Conservation (phyloP, 1,284 basidiomycete species). For the Ceratobasidium papillatum region DNA sequence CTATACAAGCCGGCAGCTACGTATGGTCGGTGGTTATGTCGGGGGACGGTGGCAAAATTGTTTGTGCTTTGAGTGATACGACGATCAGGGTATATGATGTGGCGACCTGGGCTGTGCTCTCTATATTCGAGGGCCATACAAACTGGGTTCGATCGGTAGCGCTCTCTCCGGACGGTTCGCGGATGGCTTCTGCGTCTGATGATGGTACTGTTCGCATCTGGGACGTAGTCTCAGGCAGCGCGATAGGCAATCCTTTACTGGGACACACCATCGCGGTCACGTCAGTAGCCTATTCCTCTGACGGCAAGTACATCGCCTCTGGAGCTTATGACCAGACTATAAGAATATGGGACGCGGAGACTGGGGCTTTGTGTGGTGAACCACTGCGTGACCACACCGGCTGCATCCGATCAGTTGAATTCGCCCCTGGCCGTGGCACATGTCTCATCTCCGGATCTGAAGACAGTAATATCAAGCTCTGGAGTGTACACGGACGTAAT, state of each 20-base stretch:
- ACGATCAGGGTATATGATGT: too few species aligned
- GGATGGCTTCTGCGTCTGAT: background rate
- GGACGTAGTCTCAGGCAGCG: background rate
- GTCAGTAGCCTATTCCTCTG: background rate
- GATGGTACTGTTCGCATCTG: background rate
- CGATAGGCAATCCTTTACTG: background rate
- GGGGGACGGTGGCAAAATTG: too few species aligned
- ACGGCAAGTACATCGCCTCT: slow-evolving; percentile 1
- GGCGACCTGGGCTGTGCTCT: too few species aligned
- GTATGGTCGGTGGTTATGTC: too few species aligned
- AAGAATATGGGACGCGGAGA: slow-evolving; percentile 21
- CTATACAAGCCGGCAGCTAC: too few species aligned
- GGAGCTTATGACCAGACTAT: slow-evolving; percentile 1
- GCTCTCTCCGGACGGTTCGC: slow-evolving; percentile 26
- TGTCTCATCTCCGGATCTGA: slow-evolving; percentile 18
- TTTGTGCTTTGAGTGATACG: too few species aligned
- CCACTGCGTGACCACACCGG: background rate
- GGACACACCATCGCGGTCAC: background rate
- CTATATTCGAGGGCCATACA: too few species aligned
- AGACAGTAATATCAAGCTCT: slow-evolving; percentile 30
- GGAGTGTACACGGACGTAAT: slow-evolving; percentile 5
- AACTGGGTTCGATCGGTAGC: slow-evolving; percentile 5
- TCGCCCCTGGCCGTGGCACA: slow-evolving; percentile 39
- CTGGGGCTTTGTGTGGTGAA: slow-evolving; percentile 18
- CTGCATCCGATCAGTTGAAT: slow-evolving; percentile 14